Conservation (phyloP, 345 rosid genomes). For the Isatis tinctoria region DNA sequence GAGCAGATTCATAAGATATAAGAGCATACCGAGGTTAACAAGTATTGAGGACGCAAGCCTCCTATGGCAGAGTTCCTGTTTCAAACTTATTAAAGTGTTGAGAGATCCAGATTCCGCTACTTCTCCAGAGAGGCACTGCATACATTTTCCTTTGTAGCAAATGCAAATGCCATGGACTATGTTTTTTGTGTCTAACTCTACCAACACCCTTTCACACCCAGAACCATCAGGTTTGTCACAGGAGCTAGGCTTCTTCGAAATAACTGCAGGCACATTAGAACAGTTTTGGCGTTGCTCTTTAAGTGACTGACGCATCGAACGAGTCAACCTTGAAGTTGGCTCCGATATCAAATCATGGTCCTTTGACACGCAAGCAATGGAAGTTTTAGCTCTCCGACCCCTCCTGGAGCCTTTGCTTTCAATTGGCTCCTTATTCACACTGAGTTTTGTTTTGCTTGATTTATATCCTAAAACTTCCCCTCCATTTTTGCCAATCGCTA, state of each 20-base stretch:
- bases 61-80: constrained; percentile 71
- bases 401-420: constrained; percentile 39
- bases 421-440: constrained; percentile 25
- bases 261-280: constrained; percentile 31
- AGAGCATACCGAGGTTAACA: constrained; percentile 56
- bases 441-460: constrained; percentile 25
- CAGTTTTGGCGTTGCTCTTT: constrained; percentile 39
- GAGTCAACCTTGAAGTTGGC: constrained; percentile 55
- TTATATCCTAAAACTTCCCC: constrained; percentile 3
- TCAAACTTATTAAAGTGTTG: constrained; percentile 40
- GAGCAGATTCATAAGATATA: constrained; percentile 9
- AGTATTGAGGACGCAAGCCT: constrained; percentile 52
- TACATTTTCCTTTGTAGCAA: constrained; percentile 55
- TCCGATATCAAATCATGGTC: constrained; percentile 41
- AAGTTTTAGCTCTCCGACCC: constrained; percentile 41
- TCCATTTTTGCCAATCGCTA: constrained; percentile 7
- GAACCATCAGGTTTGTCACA: constrained; percentile 21
- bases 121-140: constrained; percentile 50
- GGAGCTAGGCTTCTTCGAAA: constrained; percentile 25
- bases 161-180: constrained; percentile 40
- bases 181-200: constrained; percentile 33
- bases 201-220: constrained; percentile 23
- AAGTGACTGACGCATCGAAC: constrained; percentile 61
- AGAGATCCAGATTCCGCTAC: constrained; percentile 50
- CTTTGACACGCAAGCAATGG: constrained; percentile 33